These are phyloP conservation scores for Lipomyces kockii DNA, from an alignment of 805 yeast genomes.

Conservation along the genomic window DNA sequence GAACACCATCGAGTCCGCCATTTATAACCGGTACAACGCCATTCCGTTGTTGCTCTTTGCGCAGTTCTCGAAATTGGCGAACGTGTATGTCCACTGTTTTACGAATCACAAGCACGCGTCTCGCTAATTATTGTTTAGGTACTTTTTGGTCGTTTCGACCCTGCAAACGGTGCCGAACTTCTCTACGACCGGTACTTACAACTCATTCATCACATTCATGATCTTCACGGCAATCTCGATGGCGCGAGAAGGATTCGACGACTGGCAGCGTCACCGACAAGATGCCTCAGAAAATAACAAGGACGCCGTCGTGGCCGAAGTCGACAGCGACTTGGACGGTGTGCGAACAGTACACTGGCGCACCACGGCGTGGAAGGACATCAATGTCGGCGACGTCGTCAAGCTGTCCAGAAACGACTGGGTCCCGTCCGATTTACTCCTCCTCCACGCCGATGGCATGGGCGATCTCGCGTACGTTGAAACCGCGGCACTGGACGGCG, in stretches of 20 bases:
- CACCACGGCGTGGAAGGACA: slow-evolving; percentile 66
- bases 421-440: slow-evolving; percentile 88
- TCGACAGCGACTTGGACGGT: slow-evolving; percentile 26
- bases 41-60: slow-evolving; percentile 86
- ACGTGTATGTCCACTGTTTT: slow-evolving; percentile 49
- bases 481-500: slow-evolving; percentile 98
- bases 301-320: slow-evolving; percentile 46
- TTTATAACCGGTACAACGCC: slow-evolving; percentile 79
- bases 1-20: slow-evolving; percentile 82
- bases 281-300: slow-evolving; percentile 84
- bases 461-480: slow-evolving; percentile 76
- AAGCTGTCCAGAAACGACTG: slow-evolving; percentile 79
- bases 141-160: slow-evolving; percentile 86
- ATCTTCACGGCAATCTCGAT: slow-evolving; percentile 88
- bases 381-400: slow-evolving; percentile 87
- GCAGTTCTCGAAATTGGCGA: slow-evolving; percentile 92
- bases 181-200: slow-evolving; percentile 96
- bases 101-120: neutral
- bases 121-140: slow-evolving; percentile 42
- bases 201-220: slow-evolving; percentile 87
- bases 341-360: slow-evolving; percentile 41
- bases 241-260: slow-evolving; percentile 92
- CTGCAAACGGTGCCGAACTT: slow-evolving; percentile 95
- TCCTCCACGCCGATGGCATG: slow-evolving; percentile 66
- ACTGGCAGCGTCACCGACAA: slow-evolving; percentile 80